Evolutionary conservation across 805 yeast genomes (phyloP), one percentile per base, ranked within the genome.

Genomic region (Myxozyma mucilagina): DNA sequence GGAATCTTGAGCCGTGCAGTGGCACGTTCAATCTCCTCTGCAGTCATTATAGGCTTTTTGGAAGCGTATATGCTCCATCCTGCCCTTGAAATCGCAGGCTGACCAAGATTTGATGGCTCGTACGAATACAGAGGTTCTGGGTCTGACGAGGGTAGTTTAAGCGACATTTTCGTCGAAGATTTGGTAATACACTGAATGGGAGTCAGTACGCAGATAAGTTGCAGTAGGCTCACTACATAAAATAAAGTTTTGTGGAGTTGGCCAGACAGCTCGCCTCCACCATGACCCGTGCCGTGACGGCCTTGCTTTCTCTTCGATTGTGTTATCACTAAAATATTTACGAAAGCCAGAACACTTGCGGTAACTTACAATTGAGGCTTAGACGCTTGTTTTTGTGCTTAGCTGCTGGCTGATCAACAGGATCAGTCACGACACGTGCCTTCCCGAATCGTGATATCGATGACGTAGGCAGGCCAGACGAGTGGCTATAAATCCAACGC

Each of bases 41-140:
- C 79, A 66, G 82, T 87, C 62, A 90, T 75, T 49, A 93, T 93
- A 1, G 98, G 96, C 53, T 82, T 82, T 72, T 90, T 84, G 35
- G 79, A 76, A 0, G 96, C 85, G 66, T 79, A 82, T 8, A 94
- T 82, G 57, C 84, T 82, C 97, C 97, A 93, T 57, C 85, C 83
- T 20, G 9, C 10, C 16, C 41, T 18, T n/a, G 57, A 53, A 4
- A 53, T 45, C 16, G 53, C 49, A 18, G 53, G 53, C 43, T 16
- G 32, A 14, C 55, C 54, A 14, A 49, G 44, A 44, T 24, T 13
- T 18, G 47, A 39, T n/a, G 18, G 35, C 9, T 8, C 20, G 18
- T 13, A 50, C 3, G 18, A 6, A 45, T 56, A 56, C 18, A 56
- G 50, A n/a, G 59, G 59, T 14, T 38, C 20, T n/a, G 47, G 43